Evolutionary conservation across 2,329 filamentous ascomycete species (phyloP), one percentile per base, ranked within the genome.

Genomic region (Xylaria sp.): DNA sequence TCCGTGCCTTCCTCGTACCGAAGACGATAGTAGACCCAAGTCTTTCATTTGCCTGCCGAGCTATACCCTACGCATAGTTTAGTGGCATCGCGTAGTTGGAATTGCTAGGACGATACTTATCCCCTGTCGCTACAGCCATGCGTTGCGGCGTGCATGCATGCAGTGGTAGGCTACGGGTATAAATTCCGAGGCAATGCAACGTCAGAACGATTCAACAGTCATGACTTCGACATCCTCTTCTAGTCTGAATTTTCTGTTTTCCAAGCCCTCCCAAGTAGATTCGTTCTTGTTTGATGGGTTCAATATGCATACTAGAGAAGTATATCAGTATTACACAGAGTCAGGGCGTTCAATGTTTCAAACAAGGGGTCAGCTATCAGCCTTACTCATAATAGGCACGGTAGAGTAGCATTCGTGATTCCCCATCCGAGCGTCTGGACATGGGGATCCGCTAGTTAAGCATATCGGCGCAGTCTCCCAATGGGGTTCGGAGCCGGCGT

Each of bases 151-250:
- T 46, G 50, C 54, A 64, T 64, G 62, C 58, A 62, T 64, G 57
- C 52, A 64, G 42, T 64, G 57, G 57, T 54, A 61, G 15, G 61
- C 57, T 64, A 61, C 57, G 61, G 58, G 50, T 55, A 62, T 61
- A 55, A 58, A 46, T 59, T 64, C 62, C 62, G 62, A 64, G 43
- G 47, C 53, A 25, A 61, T 64, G 52, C 45, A 64, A 54, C 52
- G 17, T 53, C 46, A 37, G 35, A 40, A 57, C 51, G 33, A 63
- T 40, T 43, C 45, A 42, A 38, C 53, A 60, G 54, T 64, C 51
- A 58, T 64, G 60, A 61, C 60, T 57, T 59, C 46, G 35, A 60
- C 52, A 57, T 49, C 23, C 38, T 7, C 50, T 38, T 37, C 25
- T 17, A 9, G 52, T 47, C 19, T 23, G 17, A 21, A 52, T 23